A percentile compares a stretch with the other conserved stretches of the same genome.
Evolutionary conservation across 1,284 basidiomycete species (phyloP).

Genomic region (Cryptococcus sp.): DNA sequence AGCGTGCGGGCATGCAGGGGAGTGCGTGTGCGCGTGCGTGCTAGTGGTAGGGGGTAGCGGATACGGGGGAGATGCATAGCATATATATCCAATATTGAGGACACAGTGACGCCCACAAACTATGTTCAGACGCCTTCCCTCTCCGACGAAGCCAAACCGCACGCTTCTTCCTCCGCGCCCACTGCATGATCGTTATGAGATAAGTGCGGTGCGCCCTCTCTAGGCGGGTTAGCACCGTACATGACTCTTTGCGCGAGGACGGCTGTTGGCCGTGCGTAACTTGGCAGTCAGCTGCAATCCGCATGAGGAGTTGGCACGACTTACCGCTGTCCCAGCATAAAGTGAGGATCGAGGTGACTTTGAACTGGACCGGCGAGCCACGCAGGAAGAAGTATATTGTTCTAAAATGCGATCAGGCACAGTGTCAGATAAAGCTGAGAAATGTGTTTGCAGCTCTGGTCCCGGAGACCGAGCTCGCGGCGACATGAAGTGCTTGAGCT

Average conservation of each 20-base stretch:
- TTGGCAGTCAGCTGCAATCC: neutral
- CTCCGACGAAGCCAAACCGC: slow-evolving; percentile 15
- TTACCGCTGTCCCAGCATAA: slow-evolving; percentile 50
- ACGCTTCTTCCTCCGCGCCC: slow-evolving; percentile 10
- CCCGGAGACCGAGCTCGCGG: neutral
- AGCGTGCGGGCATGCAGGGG: neutral
- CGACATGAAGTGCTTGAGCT: neutral
- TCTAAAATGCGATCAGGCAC: slow-evolving; percentile 24
- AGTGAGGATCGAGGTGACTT: slow-evolving; percentile 52
- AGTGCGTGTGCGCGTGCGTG: neutral
- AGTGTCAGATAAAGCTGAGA: neutral
- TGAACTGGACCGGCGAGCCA: slow-evolving; percentile 56
- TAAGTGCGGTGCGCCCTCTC: slow-evolving; percentile 4
- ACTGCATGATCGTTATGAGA: neutral
- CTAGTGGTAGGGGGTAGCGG: slow-evolving; percentile 4
- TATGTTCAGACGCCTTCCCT: neutral
- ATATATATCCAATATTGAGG: neutral
- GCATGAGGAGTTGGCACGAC: neutral
- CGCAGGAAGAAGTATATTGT: slow-evolving; percentile 56
- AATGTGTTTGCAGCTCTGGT: neutral
- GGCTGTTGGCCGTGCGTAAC: slow-evolving; percentile 15
- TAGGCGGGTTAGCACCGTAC: slow-evolving; percentile 42
- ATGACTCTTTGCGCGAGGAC: slow-evolving; percentile 43
- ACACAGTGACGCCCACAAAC: neutral
- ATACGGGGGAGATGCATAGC: slow-evolving; percentile 14